phyloP scores from a whole-genome alignment of 208 protist species.

The Leptomonas seymouri region DNA sequence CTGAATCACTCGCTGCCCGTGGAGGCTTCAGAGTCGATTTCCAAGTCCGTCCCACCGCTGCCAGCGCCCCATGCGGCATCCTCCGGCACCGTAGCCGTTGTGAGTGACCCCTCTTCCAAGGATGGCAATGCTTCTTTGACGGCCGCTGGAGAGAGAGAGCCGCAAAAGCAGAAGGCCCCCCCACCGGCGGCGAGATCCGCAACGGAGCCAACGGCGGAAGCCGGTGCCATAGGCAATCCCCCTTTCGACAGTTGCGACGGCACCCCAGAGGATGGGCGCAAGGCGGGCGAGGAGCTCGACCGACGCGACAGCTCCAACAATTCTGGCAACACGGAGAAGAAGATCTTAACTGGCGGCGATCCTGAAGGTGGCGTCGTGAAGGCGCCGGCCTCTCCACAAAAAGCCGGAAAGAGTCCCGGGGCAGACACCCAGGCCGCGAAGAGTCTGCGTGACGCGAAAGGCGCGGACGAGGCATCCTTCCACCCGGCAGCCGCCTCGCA shows the following conservation, averaged over 20 bases:
- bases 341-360: constrained; percentile 7
- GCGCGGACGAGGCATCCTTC: constrained; percentile 1
- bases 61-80: neutral
- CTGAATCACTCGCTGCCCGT: constrained; percentile 1
- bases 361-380: neutral
- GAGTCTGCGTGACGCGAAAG: neutral
- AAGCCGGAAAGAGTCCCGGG: neutral
- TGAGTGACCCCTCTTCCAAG: constrained; percentile 7
- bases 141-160: neutral
- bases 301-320: constrained; percentile 23
- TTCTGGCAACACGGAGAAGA: constrained; percentile 11
- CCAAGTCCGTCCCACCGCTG: neutral
- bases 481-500: neutral
- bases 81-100: neutral
- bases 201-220: too few species aligned
- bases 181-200: neutral
- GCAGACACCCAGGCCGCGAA: neutral
- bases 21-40: neutral
- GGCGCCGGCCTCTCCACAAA: neutral
- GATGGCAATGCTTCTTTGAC: constrained; percentile 4
- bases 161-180: neutral
- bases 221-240: too few species aligned
- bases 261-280: constrained; percentile 15
- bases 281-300: constrained; percentile 14
- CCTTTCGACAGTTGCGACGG: neutral